Evolutionary conservation across 306 rosid genomes (phyloP), one percentile per base, ranked within the genome.

Genomic region (Prunus campanulata): DNA sequence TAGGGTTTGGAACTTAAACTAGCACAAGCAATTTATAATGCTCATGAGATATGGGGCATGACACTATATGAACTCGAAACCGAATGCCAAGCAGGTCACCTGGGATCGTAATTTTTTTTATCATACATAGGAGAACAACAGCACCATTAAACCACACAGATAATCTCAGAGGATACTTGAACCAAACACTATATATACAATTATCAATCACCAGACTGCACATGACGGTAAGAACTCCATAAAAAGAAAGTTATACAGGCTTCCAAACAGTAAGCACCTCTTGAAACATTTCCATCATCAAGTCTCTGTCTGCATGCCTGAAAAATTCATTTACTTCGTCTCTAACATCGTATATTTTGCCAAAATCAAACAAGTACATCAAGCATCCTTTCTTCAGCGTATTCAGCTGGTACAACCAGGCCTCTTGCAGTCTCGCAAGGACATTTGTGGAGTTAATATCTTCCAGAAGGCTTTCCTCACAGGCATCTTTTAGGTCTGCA

Each of bases 381-480:
- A 93, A 76, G 60, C 98, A 93, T 14, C 94, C 96, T 88, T 91
- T 93, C 88, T 90, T 93, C 70, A 93, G 87, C 87, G 86, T 91
- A 56, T 71, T 76, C 67, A 93, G 76, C 72, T 88, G 91, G 86
- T 91, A 91, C 32, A 90, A 77, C 88, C 91, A 87, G 15, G 96
- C 96, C 76, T 91, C 98, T 62, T 88, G 88, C 60, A 93, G 84
- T 86, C 94, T 88, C 83, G 85, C 93, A 3, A 93, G 93, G 70
- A 93, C 98, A 70, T 91, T 93, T 9, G 54, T 78, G 0, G 93
- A 80, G 86, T 82, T 90, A 12, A 91, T 90, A 82, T 91, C 97
- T 85, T 91, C 98, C 82, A 93, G 20, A 47, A 93, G 96, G 85
- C 93, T 90, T 76, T 93, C 93, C 88, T 93, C 98, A 0, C 98